Conservation (phyloP, 1,139 yeast genomes). For the Kodamaea ohmeri region DNA sequence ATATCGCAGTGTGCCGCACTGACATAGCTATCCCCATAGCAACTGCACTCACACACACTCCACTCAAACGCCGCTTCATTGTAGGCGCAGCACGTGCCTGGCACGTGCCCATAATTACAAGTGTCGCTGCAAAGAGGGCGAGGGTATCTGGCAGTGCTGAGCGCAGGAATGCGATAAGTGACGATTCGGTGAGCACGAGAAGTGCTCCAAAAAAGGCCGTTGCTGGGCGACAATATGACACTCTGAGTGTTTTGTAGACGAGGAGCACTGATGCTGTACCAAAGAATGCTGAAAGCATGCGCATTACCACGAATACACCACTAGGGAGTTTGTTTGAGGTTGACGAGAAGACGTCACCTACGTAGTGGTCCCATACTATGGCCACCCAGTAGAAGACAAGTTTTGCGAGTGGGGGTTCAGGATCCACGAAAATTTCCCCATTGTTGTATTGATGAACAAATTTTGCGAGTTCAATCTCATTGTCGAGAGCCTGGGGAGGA, state of each 20-base stretch:
- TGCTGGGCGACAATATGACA: conserved; percentile 40
- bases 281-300: conserved; percentile 32
- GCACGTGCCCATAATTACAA: conserved; percentile 46
- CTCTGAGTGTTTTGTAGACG: conserved; percentile 49
- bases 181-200: conserved; percentile 51
- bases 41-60: conserved; percentile 44
- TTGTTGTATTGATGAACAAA: conserved; percentile 45
- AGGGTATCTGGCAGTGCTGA: conserved; percentile 52
- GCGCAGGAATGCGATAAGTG: conserved; percentile 51
- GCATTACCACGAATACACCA: conserved; percentile 24
- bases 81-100: conserved; percentile 34
- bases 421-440: conserved; percentile 61
- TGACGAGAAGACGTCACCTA: conserved; percentile 27
- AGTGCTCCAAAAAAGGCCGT: conserved; percentile 46
- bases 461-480: conserved; percentile 45
- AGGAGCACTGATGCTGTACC: conserved; percentile 47
- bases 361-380: conserved; percentile 42
- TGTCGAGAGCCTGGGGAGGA: conserved; percentile 36
- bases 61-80: conserved; percentile 40
- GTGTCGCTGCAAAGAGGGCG: conserved; percentile 43
- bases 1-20: conserved; percentile 53
- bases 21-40: conserved; percentile 53
- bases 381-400: conserved; percentile 48
- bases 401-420: conserved; percentile 61
- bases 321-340: conserved; percentile 27